These are phyloP conservation scores for Globisporangium radiosum DNA, from an alignment of 352 stramenopile species.

Conservation along the genomic window DNA sequence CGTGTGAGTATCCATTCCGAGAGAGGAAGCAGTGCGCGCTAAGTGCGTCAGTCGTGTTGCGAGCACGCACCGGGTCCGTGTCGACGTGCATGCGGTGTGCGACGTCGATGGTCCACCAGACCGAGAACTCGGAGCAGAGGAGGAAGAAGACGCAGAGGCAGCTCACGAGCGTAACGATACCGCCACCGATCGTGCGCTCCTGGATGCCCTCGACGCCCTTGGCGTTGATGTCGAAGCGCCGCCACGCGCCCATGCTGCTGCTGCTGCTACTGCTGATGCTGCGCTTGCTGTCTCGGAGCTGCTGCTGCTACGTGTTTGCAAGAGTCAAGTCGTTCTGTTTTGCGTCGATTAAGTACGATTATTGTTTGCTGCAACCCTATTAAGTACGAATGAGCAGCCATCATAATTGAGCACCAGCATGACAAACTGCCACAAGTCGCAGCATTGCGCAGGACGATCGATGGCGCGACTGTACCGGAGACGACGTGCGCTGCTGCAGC, in stretches of 20 bases:
- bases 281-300: background rate
- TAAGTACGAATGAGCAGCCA: too few species aligned
- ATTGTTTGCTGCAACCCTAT: too few species aligned
- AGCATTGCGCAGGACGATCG: too few species aligned
- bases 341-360: background rate
- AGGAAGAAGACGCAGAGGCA: constrained; percentile 65
- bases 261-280: constrained; percentile 1
- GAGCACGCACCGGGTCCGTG: constrained; percentile 52
- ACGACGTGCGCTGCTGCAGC: background rate
- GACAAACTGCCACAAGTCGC: too few species aligned
- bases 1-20: too few species aligned
- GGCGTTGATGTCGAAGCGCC: constrained; percentile 82
- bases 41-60: too few species aligned
- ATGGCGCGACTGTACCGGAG: too few species aligned
- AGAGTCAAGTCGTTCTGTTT: too few species aligned
- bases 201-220: constrained; percentile 89
- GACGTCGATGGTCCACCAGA: constrained; percentile 83
- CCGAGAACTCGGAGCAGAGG: constrained; percentile 75
- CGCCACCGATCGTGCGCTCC: constrained; percentile 79
- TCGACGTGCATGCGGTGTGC: constrained; percentile 87
- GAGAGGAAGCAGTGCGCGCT: too few species aligned
- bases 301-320: constrained; percentile 1
- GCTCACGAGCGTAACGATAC: constrained; percentile 78
- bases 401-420: too few species aligned
- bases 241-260: constrained; percentile 47